Evolutionary conservation across 1,139 yeast genomes (phyloP), one percentile per base, ranked within the genome.

Genomic region (Zygosaccharomyces sapae): DNA sequence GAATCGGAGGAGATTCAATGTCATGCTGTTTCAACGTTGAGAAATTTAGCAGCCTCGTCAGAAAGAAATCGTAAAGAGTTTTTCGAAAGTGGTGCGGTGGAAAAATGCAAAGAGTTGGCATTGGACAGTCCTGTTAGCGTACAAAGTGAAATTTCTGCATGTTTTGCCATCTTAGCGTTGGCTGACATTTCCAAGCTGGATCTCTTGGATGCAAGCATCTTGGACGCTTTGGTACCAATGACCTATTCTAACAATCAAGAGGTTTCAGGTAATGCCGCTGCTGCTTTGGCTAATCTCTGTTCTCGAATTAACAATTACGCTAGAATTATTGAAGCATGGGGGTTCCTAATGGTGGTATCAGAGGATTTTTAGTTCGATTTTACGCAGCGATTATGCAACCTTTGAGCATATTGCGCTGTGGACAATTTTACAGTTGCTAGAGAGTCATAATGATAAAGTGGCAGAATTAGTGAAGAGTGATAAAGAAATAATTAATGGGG

Each of bases 181-280:
- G 97, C 97, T 27, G 98, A 94, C 69, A 97, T 89, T 62, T 79
- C 94, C 59, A 94, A 92, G 70, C 80, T 86, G 48, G 85, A 86
- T 60, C 75, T 94, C 61, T 79, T 92, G 56, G 86, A 87, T 53
- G 77, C 90, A 58, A 92, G 89, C 46, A 84, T 94, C 44, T 79
- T 90, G 54, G 92, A 87, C 59, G 96, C 89, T 35, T 77, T 92
- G 54, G 83, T 92, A 54, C 97, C 97, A 19, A 76, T 94, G 65
- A 92, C 98, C 2, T 82, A 81, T 58, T 84, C 95, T 42, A 79
- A 79, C 53, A 89, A 90, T 64, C 87, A 92, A 52, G 98, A 92
- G 70, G 97, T 92, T 13, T 94, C 96, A 68, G 99, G 99, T 47
- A 92, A 92, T 67, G 86, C 96, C 3, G 98, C 97, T 18, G 98